Base-by-base conservation (phyloP, 306 rosid species). In the Citrullus mucosospermus region DNA sequence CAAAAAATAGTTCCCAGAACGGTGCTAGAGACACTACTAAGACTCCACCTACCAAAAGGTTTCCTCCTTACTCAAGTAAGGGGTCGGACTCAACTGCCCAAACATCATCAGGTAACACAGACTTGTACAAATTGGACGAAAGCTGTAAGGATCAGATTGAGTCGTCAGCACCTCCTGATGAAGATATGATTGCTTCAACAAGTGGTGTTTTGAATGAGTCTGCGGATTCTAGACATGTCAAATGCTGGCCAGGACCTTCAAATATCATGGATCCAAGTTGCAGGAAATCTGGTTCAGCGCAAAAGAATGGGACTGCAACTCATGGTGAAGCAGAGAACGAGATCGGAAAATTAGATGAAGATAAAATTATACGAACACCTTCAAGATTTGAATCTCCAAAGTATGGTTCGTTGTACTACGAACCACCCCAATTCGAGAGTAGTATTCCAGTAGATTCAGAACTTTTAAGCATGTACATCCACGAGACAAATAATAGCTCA, bases 351-450 rank as follows among this genome's bases (percentile, higher is more conserved):
- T 69, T 84, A 63, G 85, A 81, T 62, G 86, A 84, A 79, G 81
- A 81, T 80, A 83, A 84, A 82, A 78, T 85, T 66, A 75, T 76
- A 56, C 53, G 80, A 79, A 76, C 90, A 77, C 84, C 96, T 54
- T 53, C 80, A 76, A 54, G 80, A 36, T 80, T 66, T 68, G 88
- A 88, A 84, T 83, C 88, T 81, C 92, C 88, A 38, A 78, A 82
- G 12, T 85, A 62, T 76, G 92, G 96, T 81, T 87, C 93, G 55
- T 55, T 92, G 85, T 91, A 83, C 87, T 95, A 91, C 80, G 96
- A 87, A 78, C 99, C 96, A 54, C 92, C 90, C 2, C 83, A 73
- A 18, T 46, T 86, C 81, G 88, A 88, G 79, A 48, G 54, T 76
- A 13, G 86, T 79, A 55, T 82, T 85, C 88, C 88, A 60, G 56